phyloP scores from a whole-genome alignment of 306 rosid species.

The Vigna angularis region DNA sequence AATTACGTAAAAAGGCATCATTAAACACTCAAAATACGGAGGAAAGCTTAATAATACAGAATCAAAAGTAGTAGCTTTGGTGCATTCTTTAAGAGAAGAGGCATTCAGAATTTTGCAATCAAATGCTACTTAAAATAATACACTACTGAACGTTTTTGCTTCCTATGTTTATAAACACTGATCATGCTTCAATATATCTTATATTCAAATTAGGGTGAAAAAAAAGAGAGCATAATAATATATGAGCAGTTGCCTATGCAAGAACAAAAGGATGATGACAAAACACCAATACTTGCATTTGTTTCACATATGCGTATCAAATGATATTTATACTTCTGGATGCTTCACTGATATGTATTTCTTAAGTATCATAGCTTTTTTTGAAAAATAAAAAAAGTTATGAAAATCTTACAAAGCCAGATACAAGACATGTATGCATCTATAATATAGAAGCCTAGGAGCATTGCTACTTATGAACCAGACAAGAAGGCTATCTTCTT shows the following conservation, averaged over 20 bases:
- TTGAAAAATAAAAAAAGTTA: not conserved
- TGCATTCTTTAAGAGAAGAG: conserved; percentile 37
- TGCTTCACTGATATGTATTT: not conserved
- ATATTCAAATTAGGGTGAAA: conserved; percentile 12
- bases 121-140: conserved; percentile 26
- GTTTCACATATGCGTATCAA: not conserved
- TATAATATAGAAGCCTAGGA: not conserved
- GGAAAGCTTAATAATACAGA: conserved; percentile 22
- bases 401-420: not conserved
- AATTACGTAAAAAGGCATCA: conserved; percentile 17
- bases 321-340: not conserved
- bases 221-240: conserved; percentile 37
- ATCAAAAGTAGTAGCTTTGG: conserved; percentile 15
- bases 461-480: not conserved
- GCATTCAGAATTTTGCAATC: conserved; percentile 26
- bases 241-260: not conserved
- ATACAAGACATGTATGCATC: not conserved
- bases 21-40: conserved; percentile 14
- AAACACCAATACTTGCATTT: not conserved
- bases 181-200: conserved; percentile 23
- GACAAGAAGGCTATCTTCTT: not conserved
- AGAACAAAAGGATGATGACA: not conserved
- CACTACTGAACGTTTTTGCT: not conserved
- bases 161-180: conserved; percentile 11
- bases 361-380: not conserved